A percentile compares a stretch with the other conserved stretches of the same genome.
Evolutionary conservation across 2,329 filamentous ascomycete genomes (phyloP).

Genomic region (Dactylellina haptotyla): DNA sequence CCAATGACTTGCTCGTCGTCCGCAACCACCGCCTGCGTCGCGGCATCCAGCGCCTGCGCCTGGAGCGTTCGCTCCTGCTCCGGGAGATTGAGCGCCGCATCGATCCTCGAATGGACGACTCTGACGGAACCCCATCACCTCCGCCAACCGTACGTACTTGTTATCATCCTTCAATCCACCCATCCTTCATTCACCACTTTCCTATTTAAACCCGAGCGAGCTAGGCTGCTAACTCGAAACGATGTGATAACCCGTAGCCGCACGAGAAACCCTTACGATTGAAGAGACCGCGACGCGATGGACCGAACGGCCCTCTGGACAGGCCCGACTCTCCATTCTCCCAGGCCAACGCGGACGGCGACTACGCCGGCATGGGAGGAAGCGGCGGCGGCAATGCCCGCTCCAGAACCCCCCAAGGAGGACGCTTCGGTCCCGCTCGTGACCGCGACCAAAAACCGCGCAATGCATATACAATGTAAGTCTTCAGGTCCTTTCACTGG

Average conservation of each 20-base stretch:
- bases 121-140: conserved; percentile 81
- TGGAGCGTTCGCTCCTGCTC: conserved; percentile 80
- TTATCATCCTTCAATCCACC: background rate
- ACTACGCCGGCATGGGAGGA: conserved; percentile 18
- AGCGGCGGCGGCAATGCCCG: conserved; percentile 11
- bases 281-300: conserved; percentile 67
- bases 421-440: conserved; percentile 49
- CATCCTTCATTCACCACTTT: background rate
- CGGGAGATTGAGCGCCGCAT: conserved; percentile 79
- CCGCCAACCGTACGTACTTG: conserved; percentile 75
- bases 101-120: conserved; percentile 78
- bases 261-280: conserved; percentile 80
- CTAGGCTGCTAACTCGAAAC: conserved; percentile 38
- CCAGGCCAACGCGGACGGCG: conserved; percentile 53
- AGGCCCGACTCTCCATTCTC: conserved; percentile 57
- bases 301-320: conserved; percentile 56
- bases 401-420: conserved; percentile 36
- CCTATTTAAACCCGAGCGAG: conserved; percentile 12
- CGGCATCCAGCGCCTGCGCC: conserved; percentile 88
- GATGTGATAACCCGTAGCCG: no score
- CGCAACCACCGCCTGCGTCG: conserved; percentile 82
- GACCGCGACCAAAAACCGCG: conserved; percentile 56
- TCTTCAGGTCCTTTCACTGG: conserved; percentile 3
- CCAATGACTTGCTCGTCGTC: conserved; percentile 83
- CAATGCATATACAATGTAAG: conserved; percentile 59